Conservation (phyloP, 2,329 filamentous ascomycete species). For the Dactylella cylindrospora region DNA sequence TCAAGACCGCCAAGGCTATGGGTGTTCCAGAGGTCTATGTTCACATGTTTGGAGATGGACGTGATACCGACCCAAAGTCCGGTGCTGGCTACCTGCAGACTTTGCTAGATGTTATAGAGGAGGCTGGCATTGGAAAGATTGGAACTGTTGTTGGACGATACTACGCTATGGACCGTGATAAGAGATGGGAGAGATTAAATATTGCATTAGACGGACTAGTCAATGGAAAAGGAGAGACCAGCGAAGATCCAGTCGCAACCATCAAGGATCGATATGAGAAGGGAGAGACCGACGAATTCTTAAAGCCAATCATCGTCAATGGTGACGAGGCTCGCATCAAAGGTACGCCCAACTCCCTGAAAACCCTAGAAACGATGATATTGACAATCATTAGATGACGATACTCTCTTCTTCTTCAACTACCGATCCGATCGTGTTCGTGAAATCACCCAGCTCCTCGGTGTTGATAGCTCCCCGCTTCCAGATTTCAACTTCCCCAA, state of each 20-base stretch:
- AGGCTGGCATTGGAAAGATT: slow-evolving; percentile 82
- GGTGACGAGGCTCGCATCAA: slow-evolving; percentile 83
- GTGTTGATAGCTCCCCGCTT: slow-evolving; percentile 84
- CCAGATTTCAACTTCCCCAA: slow-evolving; percentile 94
- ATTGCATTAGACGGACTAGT: slow-evolving; percentile 84
- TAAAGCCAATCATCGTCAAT: slow-evolving; percentile 94
- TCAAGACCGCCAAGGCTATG: slow-evolving; percentile 86
- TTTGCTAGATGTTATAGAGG: slow-evolving; percentile 75
- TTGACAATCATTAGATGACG: slow-evolving; percentile 65
- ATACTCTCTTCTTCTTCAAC: slow-evolving; percentile 99
- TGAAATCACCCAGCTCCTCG: slow-evolving; percentile 91
- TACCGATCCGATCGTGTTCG: slow-evolving; percentile 97
- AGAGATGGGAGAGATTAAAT: slow-evolving; percentile 96
- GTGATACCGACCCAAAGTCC: slow-evolving; percentile 97
- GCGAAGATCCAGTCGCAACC: slow-evolving; percentile 78
- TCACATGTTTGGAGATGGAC: slow-evolving; percentile 98
- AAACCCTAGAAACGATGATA: not conserved
- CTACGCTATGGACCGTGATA: slow-evolving; percentile 99
- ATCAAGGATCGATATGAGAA: slow-evolving; percentile 85
- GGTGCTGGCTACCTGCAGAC: slow-evolving; percentile 83
- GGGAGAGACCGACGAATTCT: slow-evolving; percentile 92
- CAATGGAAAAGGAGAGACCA: slow-evolving; percentile 81
- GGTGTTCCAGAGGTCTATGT: slow-evolving; percentile 90
- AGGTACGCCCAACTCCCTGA: slow-evolving; percentile 57
- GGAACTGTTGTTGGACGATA: slow-evolving; percentile 88